Evolutionary conservation across 371 early-diverging fungal genomes (phyloP).

Genomic region (Mucor mucedo): DNA sequence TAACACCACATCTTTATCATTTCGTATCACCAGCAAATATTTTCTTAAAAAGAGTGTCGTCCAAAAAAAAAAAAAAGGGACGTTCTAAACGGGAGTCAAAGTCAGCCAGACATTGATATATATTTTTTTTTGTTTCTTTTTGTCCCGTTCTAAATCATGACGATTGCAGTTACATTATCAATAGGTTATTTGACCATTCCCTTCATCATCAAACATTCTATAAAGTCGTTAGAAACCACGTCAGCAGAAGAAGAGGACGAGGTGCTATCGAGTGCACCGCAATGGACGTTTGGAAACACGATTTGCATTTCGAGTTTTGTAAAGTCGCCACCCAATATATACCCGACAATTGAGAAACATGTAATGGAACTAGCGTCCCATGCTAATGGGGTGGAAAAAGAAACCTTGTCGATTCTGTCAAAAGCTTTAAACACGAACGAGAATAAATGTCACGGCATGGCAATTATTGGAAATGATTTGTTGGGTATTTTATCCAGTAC

Average conservation of each 20-base stretch:
- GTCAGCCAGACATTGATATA: neutral
- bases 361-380: conserved; percentile 24
- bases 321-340: conserved; percentile 48
- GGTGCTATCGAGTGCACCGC: neutral
- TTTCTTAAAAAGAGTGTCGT: neutral
- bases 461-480: conserved; percentile 9
- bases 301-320: conserved; percentile 41
- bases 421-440: conserved; percentile 7
- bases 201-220: conserved; percentile 27
- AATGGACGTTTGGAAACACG: conserved; percentile 25
- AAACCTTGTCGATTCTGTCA: conserved; percentile 25
- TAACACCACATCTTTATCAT: no score
- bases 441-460: conserved; percentile 23
- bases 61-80: no score
- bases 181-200: conserved; percentile 39
- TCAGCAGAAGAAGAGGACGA: conserved; percentile 17
- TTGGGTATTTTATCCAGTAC: conserved; percentile 28
- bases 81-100: no score
- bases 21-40: neutral
- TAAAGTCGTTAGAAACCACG: conserved; percentile 10
- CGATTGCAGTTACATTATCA: conserved; percentile 21
- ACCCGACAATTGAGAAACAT: conserved; percentile 54
- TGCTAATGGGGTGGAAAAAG: conserved; percentile 26
- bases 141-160: neutral
- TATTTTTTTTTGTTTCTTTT: neutral